A percentile compares a stretch with the other conserved stretches of the same genome.
These are phyloP conservation scores for Fraxinus xanthoxyloides DNA, from an alignment of 305 asterid species.

Conservation along the genomic window DNA sequence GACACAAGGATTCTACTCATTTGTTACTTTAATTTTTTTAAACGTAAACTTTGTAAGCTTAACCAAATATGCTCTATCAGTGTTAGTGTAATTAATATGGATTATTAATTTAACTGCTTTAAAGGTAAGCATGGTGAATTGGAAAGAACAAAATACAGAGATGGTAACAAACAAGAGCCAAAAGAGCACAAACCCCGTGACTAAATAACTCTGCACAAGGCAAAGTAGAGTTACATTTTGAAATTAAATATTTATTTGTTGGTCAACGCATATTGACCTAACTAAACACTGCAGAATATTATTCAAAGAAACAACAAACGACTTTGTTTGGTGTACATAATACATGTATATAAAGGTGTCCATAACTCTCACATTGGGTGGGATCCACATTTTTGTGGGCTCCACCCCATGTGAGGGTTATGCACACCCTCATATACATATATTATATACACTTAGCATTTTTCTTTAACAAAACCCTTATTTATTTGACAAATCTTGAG, in stretches of 20 bases:
- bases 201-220: constrained; percentile 41
- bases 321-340: too few relatives aligned
- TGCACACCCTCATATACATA: too few relatives aligned
- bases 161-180: constrained; percentile 31
- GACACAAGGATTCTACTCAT: not conserved
- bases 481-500: not conserved
- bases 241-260: constrained; percentile 9
- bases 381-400: too few relatives aligned
- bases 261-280: constrained; percentile 45
- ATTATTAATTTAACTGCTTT: constrained; percentile 10
- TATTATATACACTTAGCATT: too few relatives aligned
- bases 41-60: constrained; percentile 2
- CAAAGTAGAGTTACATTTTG: constrained; percentile 4
- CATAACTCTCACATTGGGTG: too few relatives aligned
- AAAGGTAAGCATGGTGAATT: constrained; percentile 29
- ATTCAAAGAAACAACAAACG: not conserved
- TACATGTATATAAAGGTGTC: too few relatives aligned
- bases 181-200: constrained; percentile 46
- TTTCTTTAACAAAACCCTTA: not conserved
- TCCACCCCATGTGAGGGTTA: too few relatives aligned
- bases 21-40: too few relatives aligned
- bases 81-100: not conserved
- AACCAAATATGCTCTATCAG: not conserved
- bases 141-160: constrained; percentile 32
- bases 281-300: constrained; percentile 23